phyloP scores from a whole-genome alignment of 208 protist species.

The Wallacemonas collosoma region DNA sequence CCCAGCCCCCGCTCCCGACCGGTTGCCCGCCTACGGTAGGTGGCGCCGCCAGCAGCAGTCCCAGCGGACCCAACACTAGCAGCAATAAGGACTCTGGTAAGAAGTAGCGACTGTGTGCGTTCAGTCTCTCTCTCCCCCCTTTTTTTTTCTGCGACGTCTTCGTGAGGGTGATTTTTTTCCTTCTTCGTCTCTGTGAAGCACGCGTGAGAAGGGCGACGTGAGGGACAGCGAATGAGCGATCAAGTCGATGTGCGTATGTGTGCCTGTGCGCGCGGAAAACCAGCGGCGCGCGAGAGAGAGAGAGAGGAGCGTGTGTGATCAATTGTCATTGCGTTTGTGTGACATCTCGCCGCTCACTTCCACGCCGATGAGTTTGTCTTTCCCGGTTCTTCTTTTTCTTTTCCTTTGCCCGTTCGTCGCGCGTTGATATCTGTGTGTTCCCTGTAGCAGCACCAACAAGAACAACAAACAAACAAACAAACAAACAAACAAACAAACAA shows the following conservation, averaged over 20 bases:
- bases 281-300: too few species aligned
- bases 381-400: slow-evolving; percentile 13
- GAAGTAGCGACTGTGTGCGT: background rate
- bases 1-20: slow-evolving; percentile 46
- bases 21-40: slow-evolving; percentile 46
- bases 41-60: background rate
- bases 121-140: slow-evolving; percentile 14
- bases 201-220: too few species aligned
- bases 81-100: background rate
- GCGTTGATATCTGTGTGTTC: slow-evolving; percentile 16
- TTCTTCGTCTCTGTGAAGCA: too few species aligned
- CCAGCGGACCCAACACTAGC: slow-evolving; percentile 5
- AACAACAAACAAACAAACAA: background rate
- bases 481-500: background rate
- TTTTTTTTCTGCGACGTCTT: slow-evolving; percentile 6
- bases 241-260: too few species aligned
- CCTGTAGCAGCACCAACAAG: background rate
- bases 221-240: too few species aligned
- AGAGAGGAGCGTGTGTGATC: too few species aligned
- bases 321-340: too few species aligned
- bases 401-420: slow-evolving; percentile 10
- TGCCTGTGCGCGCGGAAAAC: too few species aligned
- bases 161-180: too few species aligned
- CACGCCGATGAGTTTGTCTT: slow-evolving; percentile 10
- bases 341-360: background rate